These are phyloP conservation scores for Cercospora sesami DNA, from an alignment of 2,329 filamentous ascomycete species.

Conservation along the genomic window DNA sequence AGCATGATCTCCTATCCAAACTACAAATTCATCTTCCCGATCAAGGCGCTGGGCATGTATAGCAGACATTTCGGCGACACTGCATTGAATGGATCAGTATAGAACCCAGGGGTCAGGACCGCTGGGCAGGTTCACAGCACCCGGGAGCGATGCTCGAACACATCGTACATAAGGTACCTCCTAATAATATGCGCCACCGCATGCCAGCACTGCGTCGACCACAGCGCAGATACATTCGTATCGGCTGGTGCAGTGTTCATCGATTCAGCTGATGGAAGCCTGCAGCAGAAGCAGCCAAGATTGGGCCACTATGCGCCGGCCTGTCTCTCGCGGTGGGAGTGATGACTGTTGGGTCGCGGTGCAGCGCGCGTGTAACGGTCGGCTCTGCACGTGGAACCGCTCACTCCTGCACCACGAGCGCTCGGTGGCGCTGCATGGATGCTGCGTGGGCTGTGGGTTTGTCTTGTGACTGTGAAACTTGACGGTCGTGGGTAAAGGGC, in stretches of 20 bases:
- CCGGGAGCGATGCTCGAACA: slow-evolving; percentile 18
- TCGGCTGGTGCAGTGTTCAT: slow-evolving; percentile 13
- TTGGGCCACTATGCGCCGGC: slow-evolving; percentile 18
- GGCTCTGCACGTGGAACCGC: slow-evolving; percentile 25
- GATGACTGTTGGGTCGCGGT: slow-evolving; percentile 15
- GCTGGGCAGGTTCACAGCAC: slow-evolving; percentile 4
- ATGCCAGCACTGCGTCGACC: slow-evolving; percentile 11
- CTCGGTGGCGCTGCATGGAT: slow-evolving; percentile 17
- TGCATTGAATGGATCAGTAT: slow-evolving; percentile 18
- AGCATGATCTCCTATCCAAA: slow-evolving; percentile 99
- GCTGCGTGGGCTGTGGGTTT: slow-evolving; percentile 10
- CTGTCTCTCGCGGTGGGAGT: slow-evolving; percentile 11
- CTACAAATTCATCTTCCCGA: slow-evolving; percentile 95
- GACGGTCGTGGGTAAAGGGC: slow-evolving; percentile 11
- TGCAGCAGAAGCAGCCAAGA: slow-evolving; percentile 16
- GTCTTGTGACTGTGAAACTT: slow-evolving; percentile 3
- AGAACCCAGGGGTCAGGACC: slow-evolving; percentile 17
- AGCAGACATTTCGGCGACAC: slow-evolving; percentile 69
- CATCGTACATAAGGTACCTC: slow-evolving; percentile 14
- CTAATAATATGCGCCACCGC: not conserved
- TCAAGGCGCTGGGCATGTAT: slow-evolving; percentile 93
- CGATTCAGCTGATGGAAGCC: slow-evolving; percentile 14
- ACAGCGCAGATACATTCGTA: slow-evolving; percentile 26
- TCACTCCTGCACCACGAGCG: slow-evolving; percentile 14
- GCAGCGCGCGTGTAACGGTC: slow-evolving; percentile 19